Conservation (phyloP, 257 asterid species). For the Solanum bulbocastanum region DNA sequence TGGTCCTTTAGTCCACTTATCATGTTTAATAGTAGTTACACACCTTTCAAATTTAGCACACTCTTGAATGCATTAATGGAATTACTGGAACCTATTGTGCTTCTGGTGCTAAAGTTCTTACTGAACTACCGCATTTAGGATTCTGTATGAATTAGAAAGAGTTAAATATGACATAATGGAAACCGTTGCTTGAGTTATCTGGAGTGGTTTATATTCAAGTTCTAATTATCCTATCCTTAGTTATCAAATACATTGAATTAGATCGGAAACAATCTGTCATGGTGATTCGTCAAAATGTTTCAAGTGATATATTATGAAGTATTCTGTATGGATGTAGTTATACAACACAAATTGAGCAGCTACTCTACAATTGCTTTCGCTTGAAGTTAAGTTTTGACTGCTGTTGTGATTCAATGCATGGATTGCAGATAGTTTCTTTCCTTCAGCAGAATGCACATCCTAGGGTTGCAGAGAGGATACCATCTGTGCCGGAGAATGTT, state of each 20-base stretch:
- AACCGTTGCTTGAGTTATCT: background rate
- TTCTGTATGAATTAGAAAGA: background rate
- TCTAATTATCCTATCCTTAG: background rate
- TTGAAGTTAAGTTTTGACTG: background rate
- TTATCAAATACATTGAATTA: background rate
- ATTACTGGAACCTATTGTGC: background rate
- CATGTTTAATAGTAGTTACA: background rate
- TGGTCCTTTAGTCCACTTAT: background rate
- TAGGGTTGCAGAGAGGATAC: slow-evolving; percentile 74
- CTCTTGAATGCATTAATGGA: background rate
- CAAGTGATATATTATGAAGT: background rate
- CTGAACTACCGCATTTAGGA: background rate
- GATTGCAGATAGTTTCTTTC: slow-evolving; percentile 77
- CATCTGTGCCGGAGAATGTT: slow-evolving; percentile 94
- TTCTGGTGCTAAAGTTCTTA: background rate
- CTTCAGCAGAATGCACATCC: slow-evolving; percentile 99
- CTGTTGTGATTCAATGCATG: background rate
- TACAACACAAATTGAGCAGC: background rate
- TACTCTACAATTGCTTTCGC: background rate
- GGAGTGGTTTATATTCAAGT: background rate
- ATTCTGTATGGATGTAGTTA: background rate
- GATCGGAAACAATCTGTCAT: background rate
- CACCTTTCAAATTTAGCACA: background rate
- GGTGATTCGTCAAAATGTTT: background rate
- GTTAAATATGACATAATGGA: background rate